Evolutionary conservation across 2,329 filamentous ascomycete species (phyloP).

Genomic region (Sphaerulina vaccinii): DNA sequence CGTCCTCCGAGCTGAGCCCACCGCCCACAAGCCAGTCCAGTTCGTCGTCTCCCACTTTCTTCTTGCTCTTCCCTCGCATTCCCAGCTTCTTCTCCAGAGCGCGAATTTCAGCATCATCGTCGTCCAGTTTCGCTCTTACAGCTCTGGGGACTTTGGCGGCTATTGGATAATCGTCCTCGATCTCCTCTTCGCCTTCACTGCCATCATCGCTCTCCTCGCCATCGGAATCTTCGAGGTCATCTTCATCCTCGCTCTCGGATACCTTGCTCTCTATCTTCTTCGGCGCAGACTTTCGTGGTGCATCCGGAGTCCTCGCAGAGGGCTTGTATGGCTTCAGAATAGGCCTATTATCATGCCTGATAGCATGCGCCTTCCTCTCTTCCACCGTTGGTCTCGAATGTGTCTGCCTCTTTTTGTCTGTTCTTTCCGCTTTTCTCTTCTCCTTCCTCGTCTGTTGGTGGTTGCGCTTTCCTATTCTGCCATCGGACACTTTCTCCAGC

Average conservation of each 20-base stretch:
- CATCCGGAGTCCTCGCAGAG: constrained; percentile 15
- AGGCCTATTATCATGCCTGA: too few relatives aligned
- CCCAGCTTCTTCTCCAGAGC: constrained; percentile 85
- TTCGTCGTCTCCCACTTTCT: constrained; percentile 74
- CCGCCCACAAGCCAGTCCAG: constrained; percentile 70
- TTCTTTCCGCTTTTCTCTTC: constrained; percentile 64
- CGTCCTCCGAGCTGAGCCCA: constrained; percentile 48
- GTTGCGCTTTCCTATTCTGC: constrained; percentile 24
- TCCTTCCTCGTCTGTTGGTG: constrained; percentile 34
- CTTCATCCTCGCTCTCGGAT: constrained; percentile 15
- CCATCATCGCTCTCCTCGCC: constrained; percentile 18
- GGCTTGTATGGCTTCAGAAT: too few relatives aligned
- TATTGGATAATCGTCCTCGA: constrained; percentile 19
- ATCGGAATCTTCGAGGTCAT: constrained; percentile 38
- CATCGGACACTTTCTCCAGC: constrained; percentile 43
- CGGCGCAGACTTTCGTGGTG: constrained; percentile 3
- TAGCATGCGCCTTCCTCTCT: too few relatives aligned
- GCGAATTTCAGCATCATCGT: constrained; percentile 87
- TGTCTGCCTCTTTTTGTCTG: constrained; percentile 54
- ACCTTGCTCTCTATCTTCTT: constrained; percentile 6
- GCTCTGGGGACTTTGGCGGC: constrained; percentile 19
- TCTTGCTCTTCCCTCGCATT: constrained; percentile 73
- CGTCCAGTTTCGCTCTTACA: constrained; percentile 57
- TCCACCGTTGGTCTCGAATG: not conserved
- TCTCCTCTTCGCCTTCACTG: constrained; percentile 13